Conservation (phyloP, 1,139 yeast species). For the Saccharomyces hybrid region DNA sequence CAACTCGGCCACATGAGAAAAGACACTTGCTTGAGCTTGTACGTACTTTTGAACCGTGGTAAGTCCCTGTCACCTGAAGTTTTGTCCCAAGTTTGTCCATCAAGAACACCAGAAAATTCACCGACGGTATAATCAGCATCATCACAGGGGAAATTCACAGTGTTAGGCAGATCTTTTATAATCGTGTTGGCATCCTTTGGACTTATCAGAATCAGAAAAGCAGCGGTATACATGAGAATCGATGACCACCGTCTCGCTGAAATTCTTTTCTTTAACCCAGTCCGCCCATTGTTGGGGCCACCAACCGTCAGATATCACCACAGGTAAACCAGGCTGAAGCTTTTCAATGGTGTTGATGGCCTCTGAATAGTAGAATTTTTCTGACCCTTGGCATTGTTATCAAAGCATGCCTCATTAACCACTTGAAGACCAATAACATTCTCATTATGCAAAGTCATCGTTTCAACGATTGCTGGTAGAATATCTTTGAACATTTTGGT, state of each 20-base stretch:
- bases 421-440: conserved; percentile 78
- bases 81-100: conserved; percentile 63
- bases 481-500: conserved; percentile 39
- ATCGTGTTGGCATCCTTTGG: conserved; percentile 57
- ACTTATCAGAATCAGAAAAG: conserved; percentile 67
- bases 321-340: conserved; percentile 52
- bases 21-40: conserved; percentile 37
- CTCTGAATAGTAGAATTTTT: conserved; percentile 54
- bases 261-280: conserved; percentile 44
- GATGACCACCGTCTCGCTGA: conserved; percentile 54
- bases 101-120: conserved; percentile 85
- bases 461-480: conserved; percentile 55
- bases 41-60: conserved; percentile 42
- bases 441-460: conserved; percentile 50
- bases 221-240: conserved; percentile 87
- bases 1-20: conserved; percentile 47
- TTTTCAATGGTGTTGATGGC: conserved; percentile 58
- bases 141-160: conserved; percentile 44
- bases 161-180: conserved; percentile 46
- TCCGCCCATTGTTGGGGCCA: conserved; percentile 73
- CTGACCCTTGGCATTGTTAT: conserved; percentile 45
- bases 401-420: conserved; percentile 75
- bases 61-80: conserved; percentile 41
- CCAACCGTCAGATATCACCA: conserved; percentile 91
- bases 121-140: conserved; percentile 76